phyloP scores from a whole-genome alignment of 23 red algal genomes.

The Gracilariopsis chorda region DNA sequence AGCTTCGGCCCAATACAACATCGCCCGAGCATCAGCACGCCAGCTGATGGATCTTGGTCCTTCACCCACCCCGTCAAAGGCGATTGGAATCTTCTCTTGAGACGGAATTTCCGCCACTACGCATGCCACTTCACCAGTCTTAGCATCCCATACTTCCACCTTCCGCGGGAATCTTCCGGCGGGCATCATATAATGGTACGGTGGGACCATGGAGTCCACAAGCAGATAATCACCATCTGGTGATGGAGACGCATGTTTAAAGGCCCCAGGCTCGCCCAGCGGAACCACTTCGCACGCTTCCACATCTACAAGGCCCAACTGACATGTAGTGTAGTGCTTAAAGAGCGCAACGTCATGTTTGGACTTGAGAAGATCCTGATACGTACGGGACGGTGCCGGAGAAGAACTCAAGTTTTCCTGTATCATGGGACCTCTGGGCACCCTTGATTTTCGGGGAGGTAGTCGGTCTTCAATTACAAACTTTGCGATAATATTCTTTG shows the following conservation, averaged over 20 bases:
- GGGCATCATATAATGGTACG: conserved; percentile 71
- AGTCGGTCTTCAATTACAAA: conserved; percentile 67
- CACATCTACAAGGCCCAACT: conserved; percentile 66
- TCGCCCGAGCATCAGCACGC: conserved; percentile 72
- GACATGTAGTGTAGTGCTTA: conserved; percentile 81
- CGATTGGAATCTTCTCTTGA: conserved; percentile 88
- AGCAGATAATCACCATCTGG: conserved; percentile 88
- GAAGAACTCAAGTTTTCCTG: conserved; percentile 51
- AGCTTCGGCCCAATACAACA: conserved; percentile 89
- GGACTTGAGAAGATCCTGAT: conserved; percentile 78
- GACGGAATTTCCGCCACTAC: conserved; percentile 77
- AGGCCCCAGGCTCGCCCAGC: conserved; percentile 44
- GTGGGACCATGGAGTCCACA: conserved; percentile 71
- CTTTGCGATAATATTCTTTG: conserved; percentile 68
- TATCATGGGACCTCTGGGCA: conserved; percentile 77
- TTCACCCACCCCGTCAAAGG: conserved; percentile 81
- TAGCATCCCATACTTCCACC: conserved; percentile 76
- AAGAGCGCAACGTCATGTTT: conserved; percentile 79
- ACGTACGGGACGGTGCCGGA: conserved; percentile 70
- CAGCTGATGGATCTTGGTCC: conserved; percentile 84
- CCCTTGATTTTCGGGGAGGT: conserved; percentile 35
- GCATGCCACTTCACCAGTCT: conserved; percentile 19
- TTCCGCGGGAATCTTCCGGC: conserved; percentile 86
- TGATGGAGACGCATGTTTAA: conserved; percentile 69
- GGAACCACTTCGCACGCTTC: conserved; percentile 24